Percentiles rank a stretch among this genome's conserved stretches.
Conservation (phyloP, 1,284 basidiomycete species). For the Cutaneotrichosporon arboriforme region DNA sequence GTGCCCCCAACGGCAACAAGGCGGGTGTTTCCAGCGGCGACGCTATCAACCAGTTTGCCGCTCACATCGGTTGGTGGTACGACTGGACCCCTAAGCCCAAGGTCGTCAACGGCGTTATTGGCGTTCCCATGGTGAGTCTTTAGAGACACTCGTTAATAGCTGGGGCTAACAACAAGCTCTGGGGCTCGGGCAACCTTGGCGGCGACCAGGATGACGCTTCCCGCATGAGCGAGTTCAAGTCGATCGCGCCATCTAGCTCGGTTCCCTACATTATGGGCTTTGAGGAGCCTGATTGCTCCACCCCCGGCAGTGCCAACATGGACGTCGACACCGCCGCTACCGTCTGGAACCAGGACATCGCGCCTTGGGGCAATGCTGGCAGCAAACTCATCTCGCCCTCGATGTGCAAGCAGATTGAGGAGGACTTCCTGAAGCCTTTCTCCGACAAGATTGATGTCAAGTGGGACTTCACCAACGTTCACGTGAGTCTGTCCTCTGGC, state of each 20-base stretch:
- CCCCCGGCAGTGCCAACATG: constrained; percentile 13
- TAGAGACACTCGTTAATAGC: background rate
- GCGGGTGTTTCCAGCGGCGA: constrained; percentile 43
- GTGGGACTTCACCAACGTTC: constrained; percentile 31
- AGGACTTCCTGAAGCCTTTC: constrained; percentile 27
- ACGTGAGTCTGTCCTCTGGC: constrained; percentile 1
- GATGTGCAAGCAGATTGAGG: constrained; percentile 30
- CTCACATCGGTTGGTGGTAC: constrained; percentile 45
- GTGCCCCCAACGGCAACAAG: constrained; percentile 37
- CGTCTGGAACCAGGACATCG: constrained; percentile 42
- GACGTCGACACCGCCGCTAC: constrained; percentile 19
- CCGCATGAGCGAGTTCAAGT: constrained; percentile 37
- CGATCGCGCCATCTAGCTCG: constrained; percentile 15
- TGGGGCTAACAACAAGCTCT: constrained; percentile 30
- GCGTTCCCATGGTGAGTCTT: no score
- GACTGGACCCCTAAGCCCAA: constrained; percentile 11
- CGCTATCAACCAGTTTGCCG: constrained; percentile 21
- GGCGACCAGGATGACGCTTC: constrained; percentile 30
- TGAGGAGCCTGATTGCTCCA: constrained; percentile 47
- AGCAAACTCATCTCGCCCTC: constrained; percentile 25
- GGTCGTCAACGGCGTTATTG: background rate
- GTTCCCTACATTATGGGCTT: constrained; percentile 40
- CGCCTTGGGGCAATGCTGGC: constrained; percentile 32
- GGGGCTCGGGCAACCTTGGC: constrained; percentile 37
- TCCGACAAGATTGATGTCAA: constrained; percentile 15